A percentile compares a stretch with the other conserved stretches of the same genome.
Evolutionary conservation across 768 basidiomycete genomes (phyloP).

Genomic region (Leccinellum luteum): DNA sequence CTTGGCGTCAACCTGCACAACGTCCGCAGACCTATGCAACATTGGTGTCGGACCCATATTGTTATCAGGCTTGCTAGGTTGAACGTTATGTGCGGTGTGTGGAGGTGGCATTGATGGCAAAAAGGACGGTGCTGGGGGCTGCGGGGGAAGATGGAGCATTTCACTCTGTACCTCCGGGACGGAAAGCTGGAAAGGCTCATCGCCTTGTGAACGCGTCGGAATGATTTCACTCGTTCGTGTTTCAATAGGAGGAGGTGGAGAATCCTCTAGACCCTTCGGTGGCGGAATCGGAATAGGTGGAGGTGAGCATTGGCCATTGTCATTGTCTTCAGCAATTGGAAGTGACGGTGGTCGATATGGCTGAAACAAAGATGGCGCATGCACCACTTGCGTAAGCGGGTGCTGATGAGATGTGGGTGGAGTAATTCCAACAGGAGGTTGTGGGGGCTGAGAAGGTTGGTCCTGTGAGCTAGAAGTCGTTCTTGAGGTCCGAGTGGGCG

Average conservation of each 20-base stretch:
- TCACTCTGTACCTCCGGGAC: conserved; percentile 21
- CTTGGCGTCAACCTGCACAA: conserved; percentile 6
- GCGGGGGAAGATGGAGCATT: conserved; percentile 23
- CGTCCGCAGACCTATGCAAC: not conserved
- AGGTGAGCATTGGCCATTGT: conserved; percentile 23
- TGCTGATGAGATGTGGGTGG: conserved; percentile 17
- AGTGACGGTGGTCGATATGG: conserved; percentile 23
- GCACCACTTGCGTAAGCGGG: conserved; percentile 3
- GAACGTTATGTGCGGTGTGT: conserved; percentile 5
- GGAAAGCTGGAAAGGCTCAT: conserved; percentile 1
- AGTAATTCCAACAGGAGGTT: conserved; percentile 10
- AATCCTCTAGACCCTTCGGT: conserved; percentile 24
- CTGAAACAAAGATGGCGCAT: conserved; percentile 25
- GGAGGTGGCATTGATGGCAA: not conserved
- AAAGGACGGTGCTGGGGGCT: not conserved
- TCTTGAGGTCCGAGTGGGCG: conserved; percentile 25
- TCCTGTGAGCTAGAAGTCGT: conserved; percentile 24
- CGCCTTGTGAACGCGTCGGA: conserved; percentile 15
- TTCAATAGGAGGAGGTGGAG: conserved; percentile 19
- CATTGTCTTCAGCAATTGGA: conserved; percentile 11
- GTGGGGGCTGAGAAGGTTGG: conserved; percentile 13
- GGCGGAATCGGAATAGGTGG: conserved; percentile 31
- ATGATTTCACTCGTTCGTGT: conserved; percentile 28
- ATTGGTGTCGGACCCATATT: not conserved
- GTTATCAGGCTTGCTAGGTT: conserved; percentile 6